These are phyloP conservation scores for Botryosphaeria dothidea DNA, from an alignment of 2,329 filamentous ascomycete species.

Conservation along the genomic window DNA sequence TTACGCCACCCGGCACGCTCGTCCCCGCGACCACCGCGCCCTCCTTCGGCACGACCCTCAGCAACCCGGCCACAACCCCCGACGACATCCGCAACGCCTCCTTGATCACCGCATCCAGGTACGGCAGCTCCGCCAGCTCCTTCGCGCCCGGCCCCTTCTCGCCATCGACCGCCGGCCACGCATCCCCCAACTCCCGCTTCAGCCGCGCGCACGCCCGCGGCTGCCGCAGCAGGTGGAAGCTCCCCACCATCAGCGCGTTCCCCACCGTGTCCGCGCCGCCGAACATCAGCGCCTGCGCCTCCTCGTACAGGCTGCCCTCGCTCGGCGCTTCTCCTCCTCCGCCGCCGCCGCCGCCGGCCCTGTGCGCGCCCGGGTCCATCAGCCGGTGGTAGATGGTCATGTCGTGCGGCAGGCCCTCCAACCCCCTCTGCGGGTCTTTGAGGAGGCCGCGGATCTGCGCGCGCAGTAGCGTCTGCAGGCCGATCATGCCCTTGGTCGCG, in stretches of 20 bases:
- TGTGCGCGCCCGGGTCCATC: conserved; percentile 34
- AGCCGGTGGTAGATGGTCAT: conserved; percentile 41
- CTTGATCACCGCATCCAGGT: conserved; percentile 41
- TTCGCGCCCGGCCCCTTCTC: conserved; percentile 33
- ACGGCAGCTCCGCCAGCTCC: conserved; percentile 38
- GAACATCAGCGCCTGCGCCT: conserved; percentile 49
- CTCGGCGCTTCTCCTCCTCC: conserved; percentile 28
- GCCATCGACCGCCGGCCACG: conserved; percentile 46
- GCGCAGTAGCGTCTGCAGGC: conserved; percentile 38
- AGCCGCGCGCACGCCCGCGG: conserved; percentile 36
- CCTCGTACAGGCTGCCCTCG: conserved; percentile 42
- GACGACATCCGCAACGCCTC: conserved; percentile 41
- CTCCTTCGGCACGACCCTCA: conserved; percentile 27
- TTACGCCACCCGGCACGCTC: conserved; percentile 27
- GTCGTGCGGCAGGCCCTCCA: conserved; percentile 36
- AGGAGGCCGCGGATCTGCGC: conserved; percentile 35
- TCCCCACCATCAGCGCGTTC: conserved; percentile 44
- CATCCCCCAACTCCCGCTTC: conserved; percentile 38
- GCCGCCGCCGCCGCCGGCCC: conserved; percentile 30
- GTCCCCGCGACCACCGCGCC: conserved; percentile 28
- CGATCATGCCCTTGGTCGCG: conserved; percentile 38
- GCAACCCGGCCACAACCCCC: conserved; percentile 32
- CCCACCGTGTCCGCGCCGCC: conserved; percentile 49
- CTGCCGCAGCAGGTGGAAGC: conserved; percentile 42
- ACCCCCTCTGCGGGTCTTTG: conserved; percentile 28